phyloP scores from a whole-genome alignment of 2,329 filamentous ascomycete genomes.

The Colletotrichum chrysophilum region DNA sequence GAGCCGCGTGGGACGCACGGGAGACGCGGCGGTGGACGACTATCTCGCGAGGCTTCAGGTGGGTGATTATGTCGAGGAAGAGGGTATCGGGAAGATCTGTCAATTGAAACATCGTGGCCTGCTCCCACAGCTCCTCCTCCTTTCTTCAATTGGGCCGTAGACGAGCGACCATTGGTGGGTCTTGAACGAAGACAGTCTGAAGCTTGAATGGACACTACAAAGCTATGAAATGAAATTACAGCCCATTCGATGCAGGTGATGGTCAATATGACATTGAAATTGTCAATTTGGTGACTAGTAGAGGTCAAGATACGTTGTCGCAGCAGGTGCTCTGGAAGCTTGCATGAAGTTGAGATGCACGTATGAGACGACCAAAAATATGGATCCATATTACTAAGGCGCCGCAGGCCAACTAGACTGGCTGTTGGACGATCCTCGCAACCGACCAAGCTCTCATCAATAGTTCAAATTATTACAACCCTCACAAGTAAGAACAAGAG shows the following conservation, averaged over 20 bases:
- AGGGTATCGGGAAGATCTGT: slow-evolving; percentile 60
- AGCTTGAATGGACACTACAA: background rate
- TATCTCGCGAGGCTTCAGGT: slow-evolving; percentile 55
- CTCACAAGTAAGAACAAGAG: too few relatives aligned
- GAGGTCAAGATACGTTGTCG: background rate
- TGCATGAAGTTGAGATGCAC: background rate
- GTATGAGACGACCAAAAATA: background rate
- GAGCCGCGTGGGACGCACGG: slow-evolving; percentile 51
- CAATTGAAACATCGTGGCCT: slow-evolving; percentile 35
- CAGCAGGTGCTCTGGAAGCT: background rate
- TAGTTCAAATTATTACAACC: too few relatives aligned
- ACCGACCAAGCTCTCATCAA: background rate
- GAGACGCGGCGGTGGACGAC: slow-evolving; percentile 59
- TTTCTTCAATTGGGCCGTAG: background rate
- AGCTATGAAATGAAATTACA: background rate
- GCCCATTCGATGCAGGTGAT: background rate
- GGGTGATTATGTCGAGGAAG: slow-evolving; percentile 57
- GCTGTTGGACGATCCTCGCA: background rate
- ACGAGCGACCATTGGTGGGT: background rate
- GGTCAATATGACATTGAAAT: background rate
- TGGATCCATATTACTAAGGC: background rate
- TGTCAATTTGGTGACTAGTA: too few relatives aligned
- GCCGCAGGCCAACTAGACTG: background rate
- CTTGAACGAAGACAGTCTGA: background rate
- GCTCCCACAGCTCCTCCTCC: background rate